Evolutionary conservation across 176 grass and related monocot genomes (phyloP), one percentile per base, ranked within the genome.

Genomic region (Saccharum spontaneum): DNA sequence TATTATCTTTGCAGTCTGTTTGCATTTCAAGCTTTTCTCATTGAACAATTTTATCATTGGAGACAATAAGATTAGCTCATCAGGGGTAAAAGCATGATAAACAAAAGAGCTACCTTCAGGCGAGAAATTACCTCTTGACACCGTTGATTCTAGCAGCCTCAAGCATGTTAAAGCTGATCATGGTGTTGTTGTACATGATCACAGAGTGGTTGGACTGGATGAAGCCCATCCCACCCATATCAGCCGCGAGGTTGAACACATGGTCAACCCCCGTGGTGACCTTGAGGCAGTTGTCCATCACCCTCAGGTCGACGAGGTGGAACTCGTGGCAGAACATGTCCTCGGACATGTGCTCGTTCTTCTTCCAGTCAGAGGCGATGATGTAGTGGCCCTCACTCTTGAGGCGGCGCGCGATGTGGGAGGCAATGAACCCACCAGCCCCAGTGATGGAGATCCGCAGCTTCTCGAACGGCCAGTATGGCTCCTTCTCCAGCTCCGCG

Each of bases 251-350:
- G 76, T 97, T 97, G 79, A 97, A 97, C 59, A 97, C 91, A 67
- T 97, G 94, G 82, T 92, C 91, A 0, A 90, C 87, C 1, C 87
- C 79, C 0, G 6, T 79, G 79, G 94, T 97, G 69, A 93, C 89
- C 86, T 97, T 97, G 38, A 97, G 46, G 26, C 94, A 97, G 79
- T 94, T 97, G 75, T 97, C 89, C 94, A 97, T 97, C 28, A 97
- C 94, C 87, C 94, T 93, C 6, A 97, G 73, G 79, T 97, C 94
- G 18, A 88, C 94, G 36, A 97, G 81, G 76, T 97, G 94, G 87
- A 97, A 94, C 71, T 97, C 94, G 60, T 97, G 94, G 76, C 94
- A 97, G 76, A 97, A 97, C 94, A 97, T 97, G 71, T 97, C 89
- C 82, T 90, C 94, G 0, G 85, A 90, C 94, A 97, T 97, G 84